These are phyloP conservation scores for Ustilago bromivora DNA, from an alignment of 1,284 basidiomycete species.

Conservation along the genomic window DNA sequence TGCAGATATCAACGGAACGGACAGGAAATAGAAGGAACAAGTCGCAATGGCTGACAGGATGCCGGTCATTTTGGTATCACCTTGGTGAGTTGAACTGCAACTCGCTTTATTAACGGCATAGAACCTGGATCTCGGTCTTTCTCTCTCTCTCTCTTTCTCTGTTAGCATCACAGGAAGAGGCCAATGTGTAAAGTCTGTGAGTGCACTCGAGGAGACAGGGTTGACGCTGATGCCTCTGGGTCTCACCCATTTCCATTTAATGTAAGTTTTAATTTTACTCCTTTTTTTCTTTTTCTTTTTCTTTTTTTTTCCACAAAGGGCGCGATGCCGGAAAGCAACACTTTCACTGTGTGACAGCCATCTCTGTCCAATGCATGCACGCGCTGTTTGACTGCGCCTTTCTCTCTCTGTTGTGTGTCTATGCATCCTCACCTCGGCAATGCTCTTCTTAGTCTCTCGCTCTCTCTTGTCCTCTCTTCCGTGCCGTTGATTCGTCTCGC, in stretches of 20 bases:
- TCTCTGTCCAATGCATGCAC: conserved; percentile 5
- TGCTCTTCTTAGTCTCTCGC: conserved; percentile 3
- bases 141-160: too few species aligned
- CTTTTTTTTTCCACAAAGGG: neutral
- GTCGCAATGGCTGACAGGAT: neutral
- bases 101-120: neutral
- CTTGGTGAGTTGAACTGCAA: neutral
- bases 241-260: neutral
- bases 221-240: neutral
- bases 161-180: too few species aligned
- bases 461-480: neutral
- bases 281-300: neutral
- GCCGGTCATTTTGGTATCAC: neutral
- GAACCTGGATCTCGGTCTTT: neutral
- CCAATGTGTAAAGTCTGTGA: too few species aligned
- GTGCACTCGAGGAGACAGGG: neutral
- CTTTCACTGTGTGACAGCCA: conserved; percentile 2
- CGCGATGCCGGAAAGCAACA: neutral
- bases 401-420: neutral
- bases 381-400: conserved; percentile 19
- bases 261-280: too few species aligned
- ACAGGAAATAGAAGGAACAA: neutral
- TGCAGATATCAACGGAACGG: neutral
- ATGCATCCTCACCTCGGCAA: conserved; percentile 22
- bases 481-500: conserved; percentile 12